Evolutionary conservation across 73 alveolate genomes (phyloP).

Genomic region (Uronychia binucleata): DNA sequence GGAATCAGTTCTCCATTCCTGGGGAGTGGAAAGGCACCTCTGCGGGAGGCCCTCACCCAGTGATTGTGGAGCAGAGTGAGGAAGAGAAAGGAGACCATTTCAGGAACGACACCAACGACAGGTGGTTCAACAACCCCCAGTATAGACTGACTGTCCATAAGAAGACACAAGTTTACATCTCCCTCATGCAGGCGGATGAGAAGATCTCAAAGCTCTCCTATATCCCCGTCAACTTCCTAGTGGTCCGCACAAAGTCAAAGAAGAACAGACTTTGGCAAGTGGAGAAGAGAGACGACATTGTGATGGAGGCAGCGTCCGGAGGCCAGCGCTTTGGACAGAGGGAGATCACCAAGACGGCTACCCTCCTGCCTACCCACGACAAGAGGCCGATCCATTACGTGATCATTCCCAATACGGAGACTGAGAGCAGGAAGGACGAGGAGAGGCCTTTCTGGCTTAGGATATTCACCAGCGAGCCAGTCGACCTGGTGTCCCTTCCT

Average conservation of each 20-base stretch:
- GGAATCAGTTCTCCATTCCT: constrained; percentile 94
- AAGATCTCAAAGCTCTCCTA: constrained; percentile 91
- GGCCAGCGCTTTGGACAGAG: constrained; percentile 75
- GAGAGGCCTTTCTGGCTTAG: constrained; percentile 74
- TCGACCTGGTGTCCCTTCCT: constrained; percentile 79
- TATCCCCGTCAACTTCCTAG: constrained; percentile 92
- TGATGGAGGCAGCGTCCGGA: constrained; percentile 87
- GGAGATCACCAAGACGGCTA: constrained; percentile 76
- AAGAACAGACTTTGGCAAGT: constrained; percentile 97
- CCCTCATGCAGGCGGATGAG: constrained; percentile 98
- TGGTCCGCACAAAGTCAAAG: constrained; percentile 92
- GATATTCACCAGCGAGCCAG: constrained; percentile 70
- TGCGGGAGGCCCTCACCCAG: constrained; percentile 98
- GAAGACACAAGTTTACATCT: constrained; percentile 92
- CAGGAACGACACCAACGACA: constrained; percentile 94
- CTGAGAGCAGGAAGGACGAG: constrained; percentile 56
- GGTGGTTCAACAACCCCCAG: constrained; percentile 98
- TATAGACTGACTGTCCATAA: constrained; percentile 89
- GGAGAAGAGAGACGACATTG: constrained; percentile 81
- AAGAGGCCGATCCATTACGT: constrained; percentile 81
- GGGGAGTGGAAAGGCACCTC: constrained; percentile 96
- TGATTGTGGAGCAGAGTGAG: constrained; percentile 79
- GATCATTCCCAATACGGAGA: constrained; percentile 73
- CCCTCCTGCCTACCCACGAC: constrained; percentile 75
- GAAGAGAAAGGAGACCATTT: constrained; percentile 73